Conservation (phyloP, 805 yeast species). For the Ogataea parapolymorpha region DNA sequence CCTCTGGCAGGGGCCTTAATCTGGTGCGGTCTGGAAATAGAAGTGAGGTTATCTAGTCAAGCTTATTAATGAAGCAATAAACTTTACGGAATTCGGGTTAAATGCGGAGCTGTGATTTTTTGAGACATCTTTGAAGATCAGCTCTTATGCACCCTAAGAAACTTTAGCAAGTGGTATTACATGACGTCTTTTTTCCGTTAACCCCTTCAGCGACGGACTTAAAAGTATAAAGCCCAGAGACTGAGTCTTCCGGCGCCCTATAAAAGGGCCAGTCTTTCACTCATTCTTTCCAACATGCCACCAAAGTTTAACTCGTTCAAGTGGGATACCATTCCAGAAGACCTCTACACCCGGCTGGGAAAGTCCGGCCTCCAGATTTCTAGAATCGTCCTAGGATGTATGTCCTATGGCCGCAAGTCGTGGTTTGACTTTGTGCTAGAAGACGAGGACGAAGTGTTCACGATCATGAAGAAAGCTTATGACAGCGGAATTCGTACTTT, state of each 20-base stretch:
- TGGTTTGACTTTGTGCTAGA: conserved; percentile 45
- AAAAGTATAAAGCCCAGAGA: neutral
- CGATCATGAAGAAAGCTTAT: conserved; percentile 43
- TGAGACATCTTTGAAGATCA: too few relatives aligned
- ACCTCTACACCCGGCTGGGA: conserved; percentile 9
- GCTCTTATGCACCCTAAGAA: neutral
- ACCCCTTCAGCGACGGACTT: neutral
- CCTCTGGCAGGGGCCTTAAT: neutral
- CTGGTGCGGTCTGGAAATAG: neutral
- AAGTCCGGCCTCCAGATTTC: conserved; percentile 37
- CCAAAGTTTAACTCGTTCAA: conserved; percentile 1
- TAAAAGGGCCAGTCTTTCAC: neutral
- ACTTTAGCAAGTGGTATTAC: neutral
- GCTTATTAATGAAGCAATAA: neutral
- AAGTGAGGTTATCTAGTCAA: neutral
- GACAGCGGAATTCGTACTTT: conserved; percentile 47
- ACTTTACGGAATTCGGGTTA: neutral
- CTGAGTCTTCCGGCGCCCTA: neutral
- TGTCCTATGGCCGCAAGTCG: conserved; percentile 46
- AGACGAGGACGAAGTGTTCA: conserved; percentile 45
- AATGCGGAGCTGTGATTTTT: neutral
- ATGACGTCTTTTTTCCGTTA: neutral
- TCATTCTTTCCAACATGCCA: neutral
- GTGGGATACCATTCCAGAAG: conserved; percentile 13
- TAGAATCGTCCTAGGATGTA: conserved; percentile 50